Evolutionary conservation across 495 filamentous ascomycete genomes (phyloP).

Genomic region (Mytilinidion resinicola): DNA sequence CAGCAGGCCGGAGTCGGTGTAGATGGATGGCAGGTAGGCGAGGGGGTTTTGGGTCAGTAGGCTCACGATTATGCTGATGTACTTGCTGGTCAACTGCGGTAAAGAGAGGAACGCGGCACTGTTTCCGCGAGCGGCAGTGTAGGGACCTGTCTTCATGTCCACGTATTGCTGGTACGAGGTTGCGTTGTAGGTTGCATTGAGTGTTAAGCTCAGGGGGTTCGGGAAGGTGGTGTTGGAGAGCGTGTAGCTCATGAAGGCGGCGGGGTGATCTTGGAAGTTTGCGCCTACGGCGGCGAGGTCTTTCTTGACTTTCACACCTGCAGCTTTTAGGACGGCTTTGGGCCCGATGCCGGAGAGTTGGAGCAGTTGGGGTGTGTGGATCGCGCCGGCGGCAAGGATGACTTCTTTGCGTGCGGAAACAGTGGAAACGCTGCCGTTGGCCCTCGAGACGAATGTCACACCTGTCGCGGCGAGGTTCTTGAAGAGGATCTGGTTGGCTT

Average conservation of each 20-base stretch:
- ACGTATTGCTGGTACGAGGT: conserved; percentile 4
- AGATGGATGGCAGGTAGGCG: background rate
- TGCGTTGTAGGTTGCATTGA: conserved; percentile 15
- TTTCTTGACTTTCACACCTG: conserved; percentile 4
- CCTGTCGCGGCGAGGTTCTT: conserved; percentile 29
- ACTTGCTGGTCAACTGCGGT: background rate
- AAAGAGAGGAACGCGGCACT: conserved; percentile 7
- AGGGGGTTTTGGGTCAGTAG: background rate
- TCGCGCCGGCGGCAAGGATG: conserved; percentile 27
- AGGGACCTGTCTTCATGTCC: conserved; percentile 3
- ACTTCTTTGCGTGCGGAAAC: conserved; percentile 50
- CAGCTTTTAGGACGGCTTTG: conserved; percentile 13
- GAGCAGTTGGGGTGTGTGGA: conserved; percentile 20
- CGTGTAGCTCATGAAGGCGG: conserved; percentile 8
- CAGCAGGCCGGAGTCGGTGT: background rate
- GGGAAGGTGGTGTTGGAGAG: conserved; percentile 9
- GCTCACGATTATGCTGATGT: background rate
- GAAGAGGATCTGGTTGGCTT: conserved; percentile 24
- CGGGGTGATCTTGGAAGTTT: conserved; percentile 22
- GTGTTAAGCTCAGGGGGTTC: conserved; percentile 4
- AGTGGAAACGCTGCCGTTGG: conserved; percentile 13
- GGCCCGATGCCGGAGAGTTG: conserved; percentile 19
- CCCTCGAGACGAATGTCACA: conserved; percentile 27
- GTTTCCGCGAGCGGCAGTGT: background rate
- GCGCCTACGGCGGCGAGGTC: conserved; percentile 13